Percentiles rank a stretch among this genome's conserved stretches.
phyloP scores from a whole-genome alignment of 148 eudicot genomes.

The Polygonum maritimum region DNA sequence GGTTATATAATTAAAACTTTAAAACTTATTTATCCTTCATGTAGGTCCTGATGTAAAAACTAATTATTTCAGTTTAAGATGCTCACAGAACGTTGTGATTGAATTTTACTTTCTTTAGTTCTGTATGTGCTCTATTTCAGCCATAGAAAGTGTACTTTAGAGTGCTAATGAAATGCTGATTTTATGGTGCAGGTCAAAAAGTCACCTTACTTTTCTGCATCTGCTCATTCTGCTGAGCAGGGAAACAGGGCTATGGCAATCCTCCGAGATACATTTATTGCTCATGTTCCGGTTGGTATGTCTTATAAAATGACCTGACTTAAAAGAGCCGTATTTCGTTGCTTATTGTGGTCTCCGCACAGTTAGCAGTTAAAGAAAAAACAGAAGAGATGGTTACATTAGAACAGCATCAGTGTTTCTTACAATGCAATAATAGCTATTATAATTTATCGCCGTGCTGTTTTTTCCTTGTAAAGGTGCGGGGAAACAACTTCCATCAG shows the following conservation, averaged over 20 bases:
- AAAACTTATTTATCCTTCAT: not conserved
- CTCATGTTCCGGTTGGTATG: conserved; percentile 74
- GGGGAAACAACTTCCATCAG: conserved; percentile 51
- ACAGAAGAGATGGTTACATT: not conserved
- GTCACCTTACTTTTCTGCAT: conserved; percentile 18
- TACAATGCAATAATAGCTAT: not conserved
- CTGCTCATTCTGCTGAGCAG: conserved; percentile 43
- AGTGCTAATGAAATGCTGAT: conserved; percentile 11
- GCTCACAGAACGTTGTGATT: not conserved
- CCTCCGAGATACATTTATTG: conserved; percentile 71
- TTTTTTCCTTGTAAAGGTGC: conserved; percentile 41
- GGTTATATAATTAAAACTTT: not conserved
- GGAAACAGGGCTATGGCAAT: conserved; percentile 48
- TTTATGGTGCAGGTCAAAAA: conserved; percentile 41
- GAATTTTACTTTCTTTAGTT: not conserved
- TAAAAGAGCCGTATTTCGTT: too few species aligned
- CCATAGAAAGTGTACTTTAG: not conserved
- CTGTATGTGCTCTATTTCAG: not conserved
- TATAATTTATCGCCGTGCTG: not conserved
- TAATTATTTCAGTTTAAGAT: not conserved
- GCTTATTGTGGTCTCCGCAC: not conserved
- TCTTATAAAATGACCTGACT: too few species aligned
- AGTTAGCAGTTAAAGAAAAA: not conserved
- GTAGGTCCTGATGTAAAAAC: not conserved
- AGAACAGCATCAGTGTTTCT: too few species aligned